Evolutionary conservation across 2,329 filamentous ascomycete genomes (phyloP).

Genomic region (Cucurbitaria berberidis): DNA sequence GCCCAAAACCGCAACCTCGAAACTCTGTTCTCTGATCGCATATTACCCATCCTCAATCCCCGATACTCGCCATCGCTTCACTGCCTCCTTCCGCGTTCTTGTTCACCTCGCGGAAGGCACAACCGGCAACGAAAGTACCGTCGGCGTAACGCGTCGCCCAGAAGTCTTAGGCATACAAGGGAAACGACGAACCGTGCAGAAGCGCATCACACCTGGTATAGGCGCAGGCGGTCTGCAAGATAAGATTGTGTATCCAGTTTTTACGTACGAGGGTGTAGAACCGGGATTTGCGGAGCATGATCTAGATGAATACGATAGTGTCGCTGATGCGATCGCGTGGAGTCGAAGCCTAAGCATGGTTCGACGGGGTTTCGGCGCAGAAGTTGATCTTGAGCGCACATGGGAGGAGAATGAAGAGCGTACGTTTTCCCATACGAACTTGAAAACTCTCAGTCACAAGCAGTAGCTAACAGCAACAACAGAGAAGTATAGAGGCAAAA

Average conservation of each 20-base stretch:
- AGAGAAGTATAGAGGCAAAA: conserved; percentile 48
- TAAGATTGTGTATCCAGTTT: conserved; percentile 55
- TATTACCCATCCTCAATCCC: conserved; percentile 69
- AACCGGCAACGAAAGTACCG: conserved; percentile 45
- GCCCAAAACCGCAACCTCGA: conserved; percentile 56
- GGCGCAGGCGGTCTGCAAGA: conserved; percentile 55
- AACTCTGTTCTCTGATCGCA: conserved; percentile 65
- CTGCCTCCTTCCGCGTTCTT: conserved; percentile 55
- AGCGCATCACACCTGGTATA: conserved; percentile 58
- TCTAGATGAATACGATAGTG: conserved; percentile 69
- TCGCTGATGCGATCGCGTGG: conserved; percentile 71
- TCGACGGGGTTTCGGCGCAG: conserved; percentile 64
- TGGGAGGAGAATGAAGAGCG: conserved; percentile 52
- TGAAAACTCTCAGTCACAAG: no score
- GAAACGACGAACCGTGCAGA: conserved; percentile 56
- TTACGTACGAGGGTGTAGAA: conserved; percentile 62
- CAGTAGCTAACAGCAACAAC: conserved; percentile 9
- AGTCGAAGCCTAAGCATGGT: conserved; percentile 67
- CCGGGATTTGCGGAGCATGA: conserved; percentile 75
- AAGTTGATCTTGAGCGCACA: conserved; percentile 54
- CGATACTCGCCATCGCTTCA: conserved; percentile 54
- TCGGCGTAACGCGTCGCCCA: conserved; percentile 57
- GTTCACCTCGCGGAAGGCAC: conserved; percentile 61
- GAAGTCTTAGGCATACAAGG: conserved; percentile 61
- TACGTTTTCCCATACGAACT: conserved; percentile 12